Conservation (phyloP, 1,284 basidiomycete genomes). For the Leccinum pachyderme region DNA sequence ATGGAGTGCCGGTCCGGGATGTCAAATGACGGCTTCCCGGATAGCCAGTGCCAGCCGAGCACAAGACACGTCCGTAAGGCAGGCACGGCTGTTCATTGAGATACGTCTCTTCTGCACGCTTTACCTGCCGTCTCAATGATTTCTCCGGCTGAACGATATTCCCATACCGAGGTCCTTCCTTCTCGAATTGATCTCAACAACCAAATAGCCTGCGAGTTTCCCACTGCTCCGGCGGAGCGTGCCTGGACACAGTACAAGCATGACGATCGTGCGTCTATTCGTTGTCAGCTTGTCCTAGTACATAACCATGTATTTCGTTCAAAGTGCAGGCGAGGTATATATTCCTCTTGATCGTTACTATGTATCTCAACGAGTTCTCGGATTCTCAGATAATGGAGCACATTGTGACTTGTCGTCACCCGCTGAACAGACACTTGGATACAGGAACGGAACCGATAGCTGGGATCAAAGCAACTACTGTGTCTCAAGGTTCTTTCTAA, state of each 20-base stretch:
- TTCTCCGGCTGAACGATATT: neutral
- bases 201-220: neutral
- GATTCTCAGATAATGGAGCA: neutral
- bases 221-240: neutral
- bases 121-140: neutral
- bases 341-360: neutral
- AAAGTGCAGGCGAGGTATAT: too few relatives aligned
- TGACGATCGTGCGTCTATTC: neutral
- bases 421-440: neutral
- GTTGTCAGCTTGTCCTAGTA: neutral
- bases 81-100: neutral
- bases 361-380: neutral
- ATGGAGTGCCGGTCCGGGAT: neutral
- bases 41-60: too few relatives aligned
- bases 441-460: neutral
- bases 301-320: neutral
- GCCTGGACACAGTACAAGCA: neutral
- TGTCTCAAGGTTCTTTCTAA: neutral
- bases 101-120: neutral
- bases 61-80: too few relatives aligned
- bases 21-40: neutral
- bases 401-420: neutral
- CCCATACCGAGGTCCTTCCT: neutral
- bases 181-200: neutral
- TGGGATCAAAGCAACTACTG: neutral